Conservation (phyloP, 23 red algal species). For the Gracilaria caudata region DNA sequence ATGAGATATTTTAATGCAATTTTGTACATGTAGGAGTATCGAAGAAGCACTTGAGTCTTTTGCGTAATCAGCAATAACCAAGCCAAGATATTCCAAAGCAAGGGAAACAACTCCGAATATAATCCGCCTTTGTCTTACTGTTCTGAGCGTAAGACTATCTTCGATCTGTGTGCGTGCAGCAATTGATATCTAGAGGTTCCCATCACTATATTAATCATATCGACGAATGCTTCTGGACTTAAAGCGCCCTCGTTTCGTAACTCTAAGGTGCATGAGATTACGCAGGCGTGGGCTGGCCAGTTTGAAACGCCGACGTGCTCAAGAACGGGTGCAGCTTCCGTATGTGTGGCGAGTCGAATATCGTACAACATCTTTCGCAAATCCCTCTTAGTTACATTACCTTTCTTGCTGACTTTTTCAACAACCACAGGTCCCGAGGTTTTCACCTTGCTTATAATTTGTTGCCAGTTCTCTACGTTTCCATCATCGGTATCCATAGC, state of each 20-base stretch:
- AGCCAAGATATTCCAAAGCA: background rate
- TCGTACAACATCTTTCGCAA: constrained; percentile 45
- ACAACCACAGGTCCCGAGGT: constrained; percentile 52
- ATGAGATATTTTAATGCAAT: background rate
- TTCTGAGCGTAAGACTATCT: background rate
- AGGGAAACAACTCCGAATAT: too few relatives aligned
- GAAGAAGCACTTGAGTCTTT: background rate
- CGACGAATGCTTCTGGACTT: constrained; percentile 44
- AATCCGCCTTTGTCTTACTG: background rate
- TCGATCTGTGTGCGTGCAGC: constrained; percentile 55
- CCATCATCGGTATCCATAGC: constrained; percentile 40
- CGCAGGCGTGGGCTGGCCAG: constrained; percentile 30
- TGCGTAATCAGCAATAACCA: too few relatives aligned
- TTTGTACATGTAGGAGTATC: background rate
- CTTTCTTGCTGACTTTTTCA: constrained; percentile 69
- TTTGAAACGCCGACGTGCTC: constrained; percentile 53
- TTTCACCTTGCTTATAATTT: constrained; percentile 28
- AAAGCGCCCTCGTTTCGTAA: constrained; percentile 56
- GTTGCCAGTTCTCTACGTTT: constrained; percentile 8
- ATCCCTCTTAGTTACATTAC: constrained; percentile 24
- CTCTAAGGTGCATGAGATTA: constrained; percentile 35
- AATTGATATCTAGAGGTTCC: constrained; percentile 34
- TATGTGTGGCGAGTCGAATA: constrained; percentile 40
- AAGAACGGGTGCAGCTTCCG: constrained; percentile 68
- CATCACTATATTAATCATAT: constrained; percentile 49